Evolutionary conservation across 352 stramenopile species (phyloP).

Genomic region (Phytophthora ohioensis): DNA sequence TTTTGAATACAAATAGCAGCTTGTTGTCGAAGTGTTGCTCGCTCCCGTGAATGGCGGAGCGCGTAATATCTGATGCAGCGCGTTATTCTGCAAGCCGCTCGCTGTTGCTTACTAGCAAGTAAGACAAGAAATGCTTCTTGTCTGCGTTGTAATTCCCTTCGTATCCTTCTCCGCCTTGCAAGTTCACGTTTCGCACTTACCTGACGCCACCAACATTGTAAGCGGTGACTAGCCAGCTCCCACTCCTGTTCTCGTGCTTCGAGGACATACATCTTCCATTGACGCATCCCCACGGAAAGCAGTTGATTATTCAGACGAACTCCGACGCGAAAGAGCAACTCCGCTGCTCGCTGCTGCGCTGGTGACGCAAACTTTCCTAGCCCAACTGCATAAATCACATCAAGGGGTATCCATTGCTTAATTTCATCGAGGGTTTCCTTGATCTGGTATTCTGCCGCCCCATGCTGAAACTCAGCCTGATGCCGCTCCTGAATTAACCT

Average conservation of each 20-base stretch:
- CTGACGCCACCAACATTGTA: constrained; percentile 77
- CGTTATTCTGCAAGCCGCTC: constrained; percentile 59
- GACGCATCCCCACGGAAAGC: constrained; percentile 49
- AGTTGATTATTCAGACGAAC: constrained; percentile 49
- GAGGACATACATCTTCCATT: constrained; percentile 51
- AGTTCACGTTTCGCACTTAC: constrained; percentile 43
- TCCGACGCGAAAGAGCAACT: constrained; percentile 57
- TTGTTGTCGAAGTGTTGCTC: constrained; percentile 9
- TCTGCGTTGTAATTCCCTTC: constrained; percentile 50
- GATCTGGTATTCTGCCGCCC: constrained; percentile 43
- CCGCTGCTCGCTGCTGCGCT: constrained; percentile 63
- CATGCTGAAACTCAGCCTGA: constrained; percentile 21
- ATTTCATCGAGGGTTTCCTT: constrained; percentile 60
- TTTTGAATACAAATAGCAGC: constrained; percentile 53
- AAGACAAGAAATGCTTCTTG: constrained; percentile 53
- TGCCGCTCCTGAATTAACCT: constrained; percentile 26
- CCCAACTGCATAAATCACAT: constrained; percentile 71
- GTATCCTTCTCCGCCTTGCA: constrained; percentile 35
- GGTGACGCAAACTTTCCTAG: constrained; percentile 68
- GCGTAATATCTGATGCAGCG: constrained; percentile 44
- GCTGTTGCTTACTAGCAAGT: constrained; percentile 54
- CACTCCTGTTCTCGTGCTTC: constrained; percentile 26
- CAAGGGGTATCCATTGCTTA: constrained; percentile 65
- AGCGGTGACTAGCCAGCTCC: constrained; percentile 12
- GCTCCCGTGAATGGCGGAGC: constrained; percentile 2